Base-by-base conservation (phyloP, 2,329 filamentous ascomycete genomes). In the Cercospora canescens region DNA sequence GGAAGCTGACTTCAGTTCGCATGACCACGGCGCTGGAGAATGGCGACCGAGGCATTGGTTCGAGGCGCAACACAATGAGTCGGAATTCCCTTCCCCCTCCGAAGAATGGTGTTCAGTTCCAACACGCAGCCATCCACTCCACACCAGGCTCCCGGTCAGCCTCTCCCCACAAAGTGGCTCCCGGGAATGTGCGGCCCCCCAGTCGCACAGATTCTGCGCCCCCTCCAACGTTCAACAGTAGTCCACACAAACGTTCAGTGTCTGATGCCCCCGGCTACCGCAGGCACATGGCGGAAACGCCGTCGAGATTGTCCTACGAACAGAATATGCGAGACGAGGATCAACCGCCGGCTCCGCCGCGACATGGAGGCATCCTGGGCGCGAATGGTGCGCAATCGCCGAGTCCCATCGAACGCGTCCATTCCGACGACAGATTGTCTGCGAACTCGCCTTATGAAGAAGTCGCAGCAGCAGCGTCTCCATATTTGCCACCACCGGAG, bases 1-100 rank as follows among this genome's bases (percentile, higher is more conserved):
- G 97, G 80, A 93, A 97, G 65, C 82, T 94, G 52, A 97, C 94
- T 0, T 88, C 91, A 4, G 88, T 87, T 62, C 88, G 93, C 24
- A 94, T 96, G 87, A 88, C 87, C 21, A 71, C 69, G 7, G 69
- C 70, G 18, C 67, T 74, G 28, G 74, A 76, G 28, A 70, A 71
- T 24, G 57, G 61, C 16, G 37, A 52, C 26, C 62, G 62, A 24
- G 52, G 41, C 64, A 71, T 76, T n/a, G 73, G 76, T 41, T 77
- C 77, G 62, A 80, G 81, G 52, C 81, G 81, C 60, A 81, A 81
- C 26, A 76, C 79, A 7, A 79, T 78, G 62, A 79, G 80, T 55
- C 66, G 75, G 30, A 71, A 72, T 14, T 78, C 80, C 21, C 65
- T 76, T 59, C 77, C 77, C 16, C 76, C 79, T 3, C 24, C 75